phyloP scores from a whole-genome alignment of 306 rosid species.

The Cotoneaster glaucophyllus region DNA sequence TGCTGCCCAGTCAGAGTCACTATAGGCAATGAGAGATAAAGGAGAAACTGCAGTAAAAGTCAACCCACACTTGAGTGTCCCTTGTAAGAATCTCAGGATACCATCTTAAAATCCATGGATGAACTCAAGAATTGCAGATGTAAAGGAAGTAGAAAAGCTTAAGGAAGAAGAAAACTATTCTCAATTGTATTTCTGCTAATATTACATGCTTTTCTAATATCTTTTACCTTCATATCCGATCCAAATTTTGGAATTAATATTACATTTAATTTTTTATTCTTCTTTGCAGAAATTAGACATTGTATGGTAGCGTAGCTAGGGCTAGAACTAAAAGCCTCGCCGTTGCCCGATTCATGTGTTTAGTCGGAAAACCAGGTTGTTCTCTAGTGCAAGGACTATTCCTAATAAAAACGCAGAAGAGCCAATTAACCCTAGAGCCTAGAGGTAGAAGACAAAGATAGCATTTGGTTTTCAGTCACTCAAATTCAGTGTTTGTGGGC shows the following conservation, averaged over 20 bases:
- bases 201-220: too few relatives aligned
- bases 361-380: neutral
- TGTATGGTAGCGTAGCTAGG: neutral
- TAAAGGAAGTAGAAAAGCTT: too few relatives aligned
- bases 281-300: neutral
- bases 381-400: neutral
- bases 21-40: too few relatives aligned
- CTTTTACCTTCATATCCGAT: too few relatives aligned
- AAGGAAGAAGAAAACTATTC: too few relatives aligned
- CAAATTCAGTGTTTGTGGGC: neutral
- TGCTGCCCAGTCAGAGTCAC: too few relatives aligned
- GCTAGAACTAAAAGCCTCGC: neutral
- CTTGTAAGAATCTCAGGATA: too few relatives aligned
- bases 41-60: too few relatives aligned
- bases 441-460: constrained; percentile 16
- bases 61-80: too few relatives aligned
- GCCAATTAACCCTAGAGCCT: neutral
- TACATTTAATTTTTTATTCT: neutral
- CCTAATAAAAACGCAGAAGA: neutral
- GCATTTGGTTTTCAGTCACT: constrained; percentile 2
- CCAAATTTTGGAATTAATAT: neutral
- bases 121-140: too few relatives aligned
- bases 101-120: too few relatives aligned
- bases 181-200: too few relatives aligned
- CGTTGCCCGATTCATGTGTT: neutral